Percentiles rank a stretch among this genome's conserved stretches.
Conservation (phyloP, 179 eudicot species). For the Corrigiola litoralis region DNA sequence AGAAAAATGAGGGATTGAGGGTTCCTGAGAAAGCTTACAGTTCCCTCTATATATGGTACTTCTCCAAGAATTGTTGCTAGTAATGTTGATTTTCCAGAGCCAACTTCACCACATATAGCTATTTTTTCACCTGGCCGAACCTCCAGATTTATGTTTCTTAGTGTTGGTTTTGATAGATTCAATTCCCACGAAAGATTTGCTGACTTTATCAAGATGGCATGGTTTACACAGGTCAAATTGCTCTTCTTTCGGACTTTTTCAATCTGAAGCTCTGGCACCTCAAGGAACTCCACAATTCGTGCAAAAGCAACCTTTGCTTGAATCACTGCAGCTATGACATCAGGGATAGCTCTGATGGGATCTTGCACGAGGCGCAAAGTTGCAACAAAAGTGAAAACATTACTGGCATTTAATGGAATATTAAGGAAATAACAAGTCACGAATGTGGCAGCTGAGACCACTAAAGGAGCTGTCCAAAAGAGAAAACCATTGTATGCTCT, state of each 20-base stretch:
- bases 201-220: neutral
- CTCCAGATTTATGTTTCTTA: slow-evolving; percentile 17
- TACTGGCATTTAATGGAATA: slow-evolving; percentile 57
- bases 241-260: slow-evolving; percentile 33
- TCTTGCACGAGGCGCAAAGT: slow-evolving; percentile 65
- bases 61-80: too few species aligned
- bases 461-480: slow-evolving; percentile 66
- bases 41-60: slow-evolving; percentile 48
- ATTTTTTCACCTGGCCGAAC: slow-evolving; percentile 38
- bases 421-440: slow-evolving; percentile 59
- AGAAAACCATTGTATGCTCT: slow-evolving; percentile 43
- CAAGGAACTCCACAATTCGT: slow-evolving; percentile 55
- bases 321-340: slow-evolving; percentile 59
- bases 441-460: slow-evolving; percentile 68
- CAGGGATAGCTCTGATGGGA: slow-evolving; percentile 59
- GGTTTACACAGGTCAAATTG: neutral
- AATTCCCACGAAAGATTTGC: neutral
- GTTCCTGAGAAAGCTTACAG: slow-evolving; percentile 31
- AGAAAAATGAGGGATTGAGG: neutral
- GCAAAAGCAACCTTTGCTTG: slow-evolving; percentile 63
- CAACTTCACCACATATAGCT: slow-evolving; percentile 61
- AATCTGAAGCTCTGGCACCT: slow-evolving; percentile 55
- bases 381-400: slow-evolving; percentile 75
- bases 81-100: slow-evolving; percentile 60
- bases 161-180: neutral